These are phyloP conservation scores for Backusella tarrabulga DNA, from an alignment of 192 early-diverging fungal genomes.

Conservation along the genomic window DNA sequence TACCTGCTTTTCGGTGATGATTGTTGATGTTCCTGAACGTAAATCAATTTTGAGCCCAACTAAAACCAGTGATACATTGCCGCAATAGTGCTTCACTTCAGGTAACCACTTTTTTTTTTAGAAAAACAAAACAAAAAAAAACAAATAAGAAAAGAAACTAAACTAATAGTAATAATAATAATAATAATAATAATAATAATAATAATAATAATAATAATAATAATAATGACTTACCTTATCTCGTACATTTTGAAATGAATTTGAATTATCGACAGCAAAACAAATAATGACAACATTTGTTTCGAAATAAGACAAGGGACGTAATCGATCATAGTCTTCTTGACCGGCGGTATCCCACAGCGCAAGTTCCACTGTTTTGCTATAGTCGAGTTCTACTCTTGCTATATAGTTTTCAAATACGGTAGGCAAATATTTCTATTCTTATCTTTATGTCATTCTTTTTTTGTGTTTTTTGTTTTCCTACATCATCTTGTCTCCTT, in stretches of 20 bases:
- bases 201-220: background rate
- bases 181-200: background rate
- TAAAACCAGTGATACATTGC: background rate
- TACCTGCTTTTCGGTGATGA: constrained; percentile 8
- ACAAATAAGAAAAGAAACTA: no score
- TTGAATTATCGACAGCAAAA: constrained; percentile 10
- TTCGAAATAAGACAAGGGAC: constrained; percentile 13
- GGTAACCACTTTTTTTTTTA: constrained; percentile 2
- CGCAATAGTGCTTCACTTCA: constrained; percentile 12
- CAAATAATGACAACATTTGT: constrained; percentile 10
- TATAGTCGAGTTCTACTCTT: constrained; percentile 15
- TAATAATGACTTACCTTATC: constrained; percentile 3
- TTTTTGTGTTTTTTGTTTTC: background rate
- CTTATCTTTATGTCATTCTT: constrained; percentile 12
- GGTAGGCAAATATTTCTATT: constrained; percentile 19
- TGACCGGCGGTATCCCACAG: constrained; percentile 20
- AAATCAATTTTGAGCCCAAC: constrained; percentile 9
- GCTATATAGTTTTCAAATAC: constrained; percentile 22
- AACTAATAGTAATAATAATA: background rate
- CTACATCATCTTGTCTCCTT: background rate
- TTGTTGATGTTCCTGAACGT: background rate
- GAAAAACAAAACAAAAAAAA: background rate
- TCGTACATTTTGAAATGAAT: constrained; percentile 16
- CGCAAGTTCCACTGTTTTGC: constrained; percentile 10
- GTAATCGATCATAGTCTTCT: constrained; percentile 13